Conservation (phyloP, 768 basidiomycete species). For the Clavulina sp. region DNA sequence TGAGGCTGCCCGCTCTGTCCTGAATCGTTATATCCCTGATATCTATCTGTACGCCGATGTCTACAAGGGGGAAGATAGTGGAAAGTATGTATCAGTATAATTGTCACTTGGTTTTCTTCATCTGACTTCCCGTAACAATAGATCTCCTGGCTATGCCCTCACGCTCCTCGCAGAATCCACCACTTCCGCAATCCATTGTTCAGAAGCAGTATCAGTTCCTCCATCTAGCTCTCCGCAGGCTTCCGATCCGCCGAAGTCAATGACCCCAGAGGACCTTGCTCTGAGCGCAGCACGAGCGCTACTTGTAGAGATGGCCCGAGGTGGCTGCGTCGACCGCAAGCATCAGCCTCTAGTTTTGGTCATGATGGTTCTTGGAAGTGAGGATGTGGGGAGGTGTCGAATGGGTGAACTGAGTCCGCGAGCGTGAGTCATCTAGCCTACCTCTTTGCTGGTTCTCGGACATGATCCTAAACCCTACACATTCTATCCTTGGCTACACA, state of each 20-base stretch:
- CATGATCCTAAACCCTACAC: no score
- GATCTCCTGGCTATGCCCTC: conserved; percentile 91
- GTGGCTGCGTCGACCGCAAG: conserved; percentile 81
- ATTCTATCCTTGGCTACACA: no score
- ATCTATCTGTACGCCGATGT: conserved; percentile 97
- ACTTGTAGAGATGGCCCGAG: conserved; percentile 56
- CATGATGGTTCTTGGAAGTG: conserved; percentile 91
- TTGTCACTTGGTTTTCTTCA: not conserved
- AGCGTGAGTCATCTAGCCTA: conserved; percentile 37
- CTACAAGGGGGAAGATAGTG: conserved; percentile 93
- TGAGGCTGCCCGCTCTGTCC: conserved; percentile 75
- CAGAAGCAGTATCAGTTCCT: conserved; percentile 71
- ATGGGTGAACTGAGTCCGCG: conserved; percentile 70
- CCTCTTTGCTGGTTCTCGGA: conserved; percentile 5
- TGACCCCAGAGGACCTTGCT: conserved; percentile 86
- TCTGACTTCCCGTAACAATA: conserved; percentile 18
- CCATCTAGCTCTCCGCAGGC: no score
- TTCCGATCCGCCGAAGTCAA: no score
- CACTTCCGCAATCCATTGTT: conserved; percentile 70
- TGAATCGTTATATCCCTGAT: conserved; percentile 95
- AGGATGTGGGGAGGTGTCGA: conserved; percentile 81
- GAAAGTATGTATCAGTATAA: conserved; percentile 51
- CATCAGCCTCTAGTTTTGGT: conserved; percentile 76
- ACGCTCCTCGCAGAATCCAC: conserved; percentile 85
- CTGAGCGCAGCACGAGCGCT: conserved; percentile 62